Conservation (phyloP, 1,284 basidiomycete genomes). For the Ustilago loliicola region DNA sequence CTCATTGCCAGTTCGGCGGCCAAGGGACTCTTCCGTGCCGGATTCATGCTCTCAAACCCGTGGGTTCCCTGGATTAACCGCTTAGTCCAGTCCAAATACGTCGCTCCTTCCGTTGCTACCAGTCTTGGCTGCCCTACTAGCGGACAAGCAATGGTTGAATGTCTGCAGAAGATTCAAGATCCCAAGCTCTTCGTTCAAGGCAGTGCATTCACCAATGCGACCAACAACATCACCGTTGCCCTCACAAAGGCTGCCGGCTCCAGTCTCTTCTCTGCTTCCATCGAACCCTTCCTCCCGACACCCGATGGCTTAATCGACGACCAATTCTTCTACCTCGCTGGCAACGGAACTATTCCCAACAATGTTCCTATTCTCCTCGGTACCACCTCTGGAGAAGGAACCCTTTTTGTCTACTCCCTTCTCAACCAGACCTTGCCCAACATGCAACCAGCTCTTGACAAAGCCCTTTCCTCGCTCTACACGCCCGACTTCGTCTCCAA, state of each 20-base stretch:
- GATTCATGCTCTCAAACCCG: constrained; percentile 46
- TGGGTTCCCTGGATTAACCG: constrained; percentile 42
- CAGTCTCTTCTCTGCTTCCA: constrained; percentile 14
- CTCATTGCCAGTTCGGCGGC: constrained; percentile 30
- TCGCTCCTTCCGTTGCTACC: constrained; percentile 32
- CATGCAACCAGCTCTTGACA: constrained; percentile 22
- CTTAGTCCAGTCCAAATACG: constrained; percentile 22
- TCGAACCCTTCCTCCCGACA: constrained; percentile 47
- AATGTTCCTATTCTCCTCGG: constrained; percentile 41
- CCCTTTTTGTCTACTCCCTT: constrained; percentile 32
- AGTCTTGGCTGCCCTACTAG: constrained; percentile 22
- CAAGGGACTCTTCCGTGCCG: constrained; percentile 33
- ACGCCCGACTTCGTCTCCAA: constrained; percentile 10
- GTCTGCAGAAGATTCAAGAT: constrained; percentile 37
- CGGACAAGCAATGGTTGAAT: constrained; percentile 38
- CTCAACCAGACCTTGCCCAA: constrained; percentile 27
- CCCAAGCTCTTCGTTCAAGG: constrained; percentile 30
- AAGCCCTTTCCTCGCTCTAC: constrained; percentile 21
- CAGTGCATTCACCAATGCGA: constrained; percentile 26
- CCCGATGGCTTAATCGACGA: constrained; percentile 42
- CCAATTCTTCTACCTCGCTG: constrained; percentile 48
- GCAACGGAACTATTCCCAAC: constrained; percentile 49
- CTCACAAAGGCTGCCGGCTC: constrained; percentile 9
- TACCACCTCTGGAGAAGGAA: constrained; percentile 40
- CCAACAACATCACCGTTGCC: constrained; percentile 21